Evolutionary conservation across 2,329 filamentous ascomycete species (phyloP).

Genomic region (Chrysosporium queenslandicum): DNA sequence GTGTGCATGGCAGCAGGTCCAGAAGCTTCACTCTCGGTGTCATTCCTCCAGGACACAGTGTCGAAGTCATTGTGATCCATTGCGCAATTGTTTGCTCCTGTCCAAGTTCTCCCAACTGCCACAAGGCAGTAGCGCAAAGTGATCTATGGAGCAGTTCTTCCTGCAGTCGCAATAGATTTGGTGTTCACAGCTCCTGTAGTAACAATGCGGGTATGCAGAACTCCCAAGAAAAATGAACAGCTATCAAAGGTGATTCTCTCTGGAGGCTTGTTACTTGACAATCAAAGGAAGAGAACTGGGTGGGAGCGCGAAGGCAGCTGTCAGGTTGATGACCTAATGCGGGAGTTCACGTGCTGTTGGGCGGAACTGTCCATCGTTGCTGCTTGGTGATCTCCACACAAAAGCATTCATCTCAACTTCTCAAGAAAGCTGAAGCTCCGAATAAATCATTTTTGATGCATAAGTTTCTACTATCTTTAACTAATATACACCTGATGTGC

Average conservation of each 20-base stretch:
- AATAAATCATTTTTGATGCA: no score
- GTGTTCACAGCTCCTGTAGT: background rate
- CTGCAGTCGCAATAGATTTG: background rate
- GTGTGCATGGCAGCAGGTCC: slow-evolving; percentile 35
- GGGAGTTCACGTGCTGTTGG: slow-evolving; percentile 7
- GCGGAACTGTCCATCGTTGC: slow-evolving; percentile 2
- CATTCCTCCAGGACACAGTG: slow-evolving; percentile 67
- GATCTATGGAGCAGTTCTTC: background rate
- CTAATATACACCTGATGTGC: no score
- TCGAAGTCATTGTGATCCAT: slow-evolving; percentile 63
- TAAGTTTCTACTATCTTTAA: no score
- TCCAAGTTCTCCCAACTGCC: background rate
- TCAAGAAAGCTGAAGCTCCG: no score
- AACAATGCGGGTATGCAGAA: background rate
- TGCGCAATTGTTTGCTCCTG: background rate
- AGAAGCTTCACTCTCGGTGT: slow-evolving; percentile 41
- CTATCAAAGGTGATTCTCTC: background rate
- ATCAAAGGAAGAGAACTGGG: background rate
- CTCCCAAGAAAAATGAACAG: background rate
- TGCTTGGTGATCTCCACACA: no score
- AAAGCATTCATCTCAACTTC: no score
- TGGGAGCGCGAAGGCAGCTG: slow-evolving; percentile 1
- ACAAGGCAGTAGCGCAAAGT: background rate
- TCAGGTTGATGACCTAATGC: slow-evolving; percentile 9
- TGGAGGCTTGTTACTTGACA: background rate